Percentiles rank a stretch among this genome's conserved stretches.
Evolutionary conservation across 2,329 filamentous ascomycete genomes (phyloP).

Genomic region (Sarocladiaceae sp.): DNA sequence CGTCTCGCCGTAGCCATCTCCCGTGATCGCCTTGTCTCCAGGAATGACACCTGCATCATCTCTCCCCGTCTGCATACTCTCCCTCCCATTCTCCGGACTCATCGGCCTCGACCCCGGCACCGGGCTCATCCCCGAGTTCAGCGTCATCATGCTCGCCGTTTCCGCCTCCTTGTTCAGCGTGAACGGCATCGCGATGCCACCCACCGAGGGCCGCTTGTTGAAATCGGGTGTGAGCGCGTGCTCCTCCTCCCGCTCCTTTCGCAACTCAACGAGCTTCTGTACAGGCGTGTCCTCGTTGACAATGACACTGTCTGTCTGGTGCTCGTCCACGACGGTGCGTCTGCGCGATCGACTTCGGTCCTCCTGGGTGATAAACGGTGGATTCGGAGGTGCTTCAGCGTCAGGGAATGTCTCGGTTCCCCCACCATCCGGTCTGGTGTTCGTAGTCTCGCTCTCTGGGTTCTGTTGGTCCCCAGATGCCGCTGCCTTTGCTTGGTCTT

Average conservation of each 20-base stretch:
- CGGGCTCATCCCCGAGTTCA: constrained; percentile 38
- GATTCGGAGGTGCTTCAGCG: constrained; percentile 29
- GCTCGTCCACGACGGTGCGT: constrained; percentile 43
- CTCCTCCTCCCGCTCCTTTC: constrained; percentile 33
- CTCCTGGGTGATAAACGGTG: constrained; percentile 14
- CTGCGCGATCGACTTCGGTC: constrained; percentile 36
- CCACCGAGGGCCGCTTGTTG: constrained; percentile 59
- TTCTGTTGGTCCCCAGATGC: background rate
- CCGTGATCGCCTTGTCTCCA: background rate
- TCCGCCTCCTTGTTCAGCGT: constrained; percentile 57
- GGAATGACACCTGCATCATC: background rate
- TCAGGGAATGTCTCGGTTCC: constrained; percentile 36
- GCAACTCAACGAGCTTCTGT: constrained; percentile 34
- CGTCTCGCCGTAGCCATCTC: background rate
- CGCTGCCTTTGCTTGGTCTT: constrained; percentile 22
- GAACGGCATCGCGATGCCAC: constrained; percentile 68
- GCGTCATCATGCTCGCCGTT: constrained; percentile 65
- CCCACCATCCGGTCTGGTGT: constrained; percentile 27
- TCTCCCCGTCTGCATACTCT: background rate
- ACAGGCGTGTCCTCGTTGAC: constrained; percentile 36
- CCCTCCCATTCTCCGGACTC: constrained; percentile 18
- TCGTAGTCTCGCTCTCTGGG: constrained; percentile 11
- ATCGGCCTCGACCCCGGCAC: constrained; percentile 25
- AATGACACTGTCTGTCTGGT: constrained; percentile 33
- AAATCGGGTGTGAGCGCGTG: constrained; percentile 41